These are phyloP conservation scores for Neurospora cerealis DNA, from an alignment of 495 filamentous ascomycete species.

Conservation along the genomic window DNA sequence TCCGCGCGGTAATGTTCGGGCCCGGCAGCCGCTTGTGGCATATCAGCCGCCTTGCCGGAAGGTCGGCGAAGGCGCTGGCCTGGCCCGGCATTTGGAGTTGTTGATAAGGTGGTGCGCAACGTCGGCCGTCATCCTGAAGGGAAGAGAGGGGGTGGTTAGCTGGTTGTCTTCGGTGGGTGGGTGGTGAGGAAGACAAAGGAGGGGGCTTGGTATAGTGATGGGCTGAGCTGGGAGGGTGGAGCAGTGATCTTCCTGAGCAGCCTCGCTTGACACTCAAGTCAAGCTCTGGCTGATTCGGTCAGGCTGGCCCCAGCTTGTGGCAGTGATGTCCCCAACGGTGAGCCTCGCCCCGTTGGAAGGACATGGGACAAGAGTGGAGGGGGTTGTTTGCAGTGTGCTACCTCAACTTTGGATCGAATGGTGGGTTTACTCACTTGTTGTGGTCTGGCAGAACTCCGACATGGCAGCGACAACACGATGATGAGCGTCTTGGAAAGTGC, in stretches of 20 bases:
- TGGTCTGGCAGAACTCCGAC: neutral
- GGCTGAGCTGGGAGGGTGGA: neutral
- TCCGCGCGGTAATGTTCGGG: neutral
- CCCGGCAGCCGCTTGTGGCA: neutral
- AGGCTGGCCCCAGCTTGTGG: neutral
- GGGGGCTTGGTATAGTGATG: neutral
- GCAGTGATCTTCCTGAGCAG: neutral
- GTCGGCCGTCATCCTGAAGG: neutral
- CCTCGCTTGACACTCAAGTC: neutral
- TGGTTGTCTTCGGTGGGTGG: neutral
- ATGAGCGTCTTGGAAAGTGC: neutral
- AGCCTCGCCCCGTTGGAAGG: neutral
- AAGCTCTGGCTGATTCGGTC: neutral
- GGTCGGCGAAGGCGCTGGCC: neutral
- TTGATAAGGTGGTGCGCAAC: neutral
- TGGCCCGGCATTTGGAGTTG: neutral
- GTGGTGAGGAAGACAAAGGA: neutral
- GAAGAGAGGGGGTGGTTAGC: neutral
- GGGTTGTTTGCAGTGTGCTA: neutral
- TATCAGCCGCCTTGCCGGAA: neutral
- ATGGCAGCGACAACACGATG: neutral
- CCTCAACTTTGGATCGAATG: neutral
- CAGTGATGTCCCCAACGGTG: neutral
- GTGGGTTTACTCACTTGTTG: neutral
- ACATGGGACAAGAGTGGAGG: neutral